These are phyloP conservation scores for Cryoendolithus antarcticus DNA, from an alignment of 2,329 filamentous ascomycete genomes.

Conservation along the genomic window DNA sequence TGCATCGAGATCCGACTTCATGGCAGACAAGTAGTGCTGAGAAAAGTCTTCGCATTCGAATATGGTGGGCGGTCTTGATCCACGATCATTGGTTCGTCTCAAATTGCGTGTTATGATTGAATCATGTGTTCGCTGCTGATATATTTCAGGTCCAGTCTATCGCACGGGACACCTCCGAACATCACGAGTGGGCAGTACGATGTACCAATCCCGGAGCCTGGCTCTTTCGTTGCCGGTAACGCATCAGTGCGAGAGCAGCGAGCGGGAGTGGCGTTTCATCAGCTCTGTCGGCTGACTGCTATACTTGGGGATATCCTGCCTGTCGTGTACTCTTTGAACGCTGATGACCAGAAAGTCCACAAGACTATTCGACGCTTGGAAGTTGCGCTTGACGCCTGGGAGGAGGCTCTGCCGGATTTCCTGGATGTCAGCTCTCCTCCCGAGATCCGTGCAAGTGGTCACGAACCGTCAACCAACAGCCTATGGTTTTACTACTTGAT, in stretches of 20 bases:
- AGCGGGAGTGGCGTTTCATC: conserved; percentile 40
- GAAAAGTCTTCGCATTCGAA: conserved; percentile 38
- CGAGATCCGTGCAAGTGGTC: conserved; percentile 1
- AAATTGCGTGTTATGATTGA: conserved; percentile 4
- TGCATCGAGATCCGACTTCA: conserved; percentile 42
- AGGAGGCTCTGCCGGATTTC: conserved; percentile 24
- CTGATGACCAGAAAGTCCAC: conserved; percentile 18
- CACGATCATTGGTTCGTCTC: conserved; percentile 37
- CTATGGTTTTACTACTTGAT: conserved; percentile 30
- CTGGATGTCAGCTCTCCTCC: conserved; percentile 10
- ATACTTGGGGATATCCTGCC: conserved; percentile 29
- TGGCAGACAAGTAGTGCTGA: conserved; percentile 41
- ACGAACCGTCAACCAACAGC: conserved; percentile 23
- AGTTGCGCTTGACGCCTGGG: conserved; percentile 22
- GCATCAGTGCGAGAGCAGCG: conserved; percentile 25
- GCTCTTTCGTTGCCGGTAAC: conserved; percentile 22
- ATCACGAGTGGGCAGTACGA: conserved; percentile 43
- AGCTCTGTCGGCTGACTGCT: conserved; percentile 38
- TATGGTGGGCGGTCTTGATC: conserved; percentile 47
- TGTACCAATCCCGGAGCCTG: conserved; percentile 40
- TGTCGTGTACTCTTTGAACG: conserved; percentile 25
- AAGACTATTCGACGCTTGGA: conserved; percentile 22
- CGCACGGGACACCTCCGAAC: conserved; percentile 43
- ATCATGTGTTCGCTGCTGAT: conserved; percentile 9
- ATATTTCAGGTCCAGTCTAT: conserved; percentile 37